phyloP scores from a whole-genome alignment of 805 yeast genomes.

The Metschnikowia hibisci region DNA sequence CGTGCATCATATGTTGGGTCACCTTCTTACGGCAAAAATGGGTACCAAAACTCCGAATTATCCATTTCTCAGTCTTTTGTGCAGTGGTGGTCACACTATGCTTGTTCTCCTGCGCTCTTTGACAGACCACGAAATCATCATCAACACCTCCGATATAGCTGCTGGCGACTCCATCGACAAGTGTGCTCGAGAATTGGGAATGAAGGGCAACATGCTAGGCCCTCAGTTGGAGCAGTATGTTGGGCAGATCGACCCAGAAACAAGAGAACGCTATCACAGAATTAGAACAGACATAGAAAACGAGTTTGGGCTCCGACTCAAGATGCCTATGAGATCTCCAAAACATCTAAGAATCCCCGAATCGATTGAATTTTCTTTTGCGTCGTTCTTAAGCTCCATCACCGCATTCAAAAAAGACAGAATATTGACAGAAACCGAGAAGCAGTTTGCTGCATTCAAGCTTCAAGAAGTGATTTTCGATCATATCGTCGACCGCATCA shows the following conservation, averaged over 20 bases:
- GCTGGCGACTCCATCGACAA: constrained; percentile 93
- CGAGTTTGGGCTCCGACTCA: constrained; percentile 25
- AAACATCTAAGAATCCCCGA: constrained; percentile 28
- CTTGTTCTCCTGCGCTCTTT: constrained; percentile 63
- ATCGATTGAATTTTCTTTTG: constrained; percentile 58
- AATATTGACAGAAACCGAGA: constrained; percentile 40
- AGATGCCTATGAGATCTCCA: constrained; percentile 32
- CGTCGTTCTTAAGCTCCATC: constrained; percentile 64
- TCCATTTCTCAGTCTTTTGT: constrained; percentile 74
- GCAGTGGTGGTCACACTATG: constrained; percentile 95
- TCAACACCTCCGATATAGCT: constrained; percentile 81
- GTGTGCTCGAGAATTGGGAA: constrained; percentile 81
- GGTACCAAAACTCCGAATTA: constrained; percentile 23
- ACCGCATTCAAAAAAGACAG: constrained; percentile 32
- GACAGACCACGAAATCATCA: constrained; percentile 64
- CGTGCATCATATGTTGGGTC: constrained; percentile 96
- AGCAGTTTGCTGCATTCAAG: constrained; percentile 50
- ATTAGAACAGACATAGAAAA: constrained; percentile 21
- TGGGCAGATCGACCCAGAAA: constrained; percentile 23
- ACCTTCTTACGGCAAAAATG: constrained; percentile 52
- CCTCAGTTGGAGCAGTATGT: constrained; percentile 68
- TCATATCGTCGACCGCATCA: constrained; percentile 66
- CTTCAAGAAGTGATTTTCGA: constrained; percentile 65
- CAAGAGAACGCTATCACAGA: constrained; percentile 19
- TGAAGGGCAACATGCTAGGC: constrained; percentile 82